Evolutionary conservation across 1,284 basidiomycete species (phyloP).

Genomic region (Ceratorhiza oryzae-sativae): DNA sequence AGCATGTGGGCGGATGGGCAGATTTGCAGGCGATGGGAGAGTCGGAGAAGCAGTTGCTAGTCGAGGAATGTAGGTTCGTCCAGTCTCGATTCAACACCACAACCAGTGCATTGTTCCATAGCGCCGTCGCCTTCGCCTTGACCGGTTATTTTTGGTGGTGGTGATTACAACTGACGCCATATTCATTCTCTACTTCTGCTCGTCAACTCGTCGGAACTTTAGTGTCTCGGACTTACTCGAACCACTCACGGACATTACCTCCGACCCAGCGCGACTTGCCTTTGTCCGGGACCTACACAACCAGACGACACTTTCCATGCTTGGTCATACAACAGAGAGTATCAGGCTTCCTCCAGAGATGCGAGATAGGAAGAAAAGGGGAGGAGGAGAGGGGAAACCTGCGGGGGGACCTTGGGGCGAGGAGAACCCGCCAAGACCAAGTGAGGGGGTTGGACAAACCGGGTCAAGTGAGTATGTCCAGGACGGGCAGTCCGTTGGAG

Average conservation of each 20-base stretch:
- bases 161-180: slow-evolving; percentile 3
- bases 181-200: not conserved
- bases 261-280: slow-evolving; percentile 29
- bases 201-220: not conserved
- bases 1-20: slow-evolving; percentile 21
- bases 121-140: not conserved
- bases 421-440: not conserved
- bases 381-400: not conserved
- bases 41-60: not conserved
- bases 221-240: slow-evolving; percentile 26
- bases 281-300: slow-evolving; percentile 21
- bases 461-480: not conserved
- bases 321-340: slow-evolving; percentile 29
- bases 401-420: slow-evolving; percentile 9
- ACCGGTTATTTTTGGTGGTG: not conserved
- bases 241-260: slow-evolving; percentile 27
- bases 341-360: slow-evolving; percentile 33
- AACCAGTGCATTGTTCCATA: not conserved
- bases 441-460: not conserved
- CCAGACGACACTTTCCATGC: slow-evolving; percentile 11
- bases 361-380: slow-evolving; percentile 30
- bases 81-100: not conserved
- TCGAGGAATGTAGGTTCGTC: slow-evolving; percentile 34
- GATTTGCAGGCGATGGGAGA: not conserved
- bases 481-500: not conserved